Evolutionary conservation across 139 green algal genomes (phyloP), one percentile per base, ranked within the genome.

Genomic region (Tetradesmus obliquus): DNA sequence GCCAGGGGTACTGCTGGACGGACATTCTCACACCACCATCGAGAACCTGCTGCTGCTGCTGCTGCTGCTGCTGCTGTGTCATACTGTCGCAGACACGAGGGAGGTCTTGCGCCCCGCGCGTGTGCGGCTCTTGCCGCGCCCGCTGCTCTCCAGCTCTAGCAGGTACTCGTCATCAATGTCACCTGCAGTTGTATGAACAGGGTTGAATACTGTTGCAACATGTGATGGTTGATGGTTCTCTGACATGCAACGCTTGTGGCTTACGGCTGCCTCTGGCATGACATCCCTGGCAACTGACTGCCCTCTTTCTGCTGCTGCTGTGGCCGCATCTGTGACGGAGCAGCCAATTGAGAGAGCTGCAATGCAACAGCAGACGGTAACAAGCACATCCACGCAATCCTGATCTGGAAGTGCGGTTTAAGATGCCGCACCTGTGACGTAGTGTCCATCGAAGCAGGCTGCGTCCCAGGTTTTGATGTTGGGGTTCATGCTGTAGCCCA

Each of bases 401-500:
- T 45, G 10, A 71, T 71, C 60, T 71, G 60, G 8, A 8, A 8
- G 8, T 71, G 60, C 10, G 8, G 8, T 71, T 10, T 10, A 71
- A 71, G 66, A 24, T 9, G 57, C 0, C 84, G 45, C 53, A 69
- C 95, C 95, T 13, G 96, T 97, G 19, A 97, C 93, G 91, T 98
- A 99, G 53, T 95, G 88, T n/a, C 98, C 98, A 24, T 95, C 95
- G 94, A 99, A 99, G 95, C 97, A 99, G 0, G 98, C 98, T 72
- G 95, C 96, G 86, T 99, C 98, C 94, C 99, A 99, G 20, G 95
- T 58, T 3, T 89, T 71, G 93, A 99, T 98, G 86, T 87, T 86
- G 9, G 96, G 95, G 93, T 99, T 99, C 54, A 99, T 93, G 57
- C 94, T 94, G 3, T 94, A 91, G 19, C 95, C 98, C 32, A 92